Evolutionary conservation across 176 grass and related monocot species (phyloP).

Genomic region (Hordeum marinum): DNA sequence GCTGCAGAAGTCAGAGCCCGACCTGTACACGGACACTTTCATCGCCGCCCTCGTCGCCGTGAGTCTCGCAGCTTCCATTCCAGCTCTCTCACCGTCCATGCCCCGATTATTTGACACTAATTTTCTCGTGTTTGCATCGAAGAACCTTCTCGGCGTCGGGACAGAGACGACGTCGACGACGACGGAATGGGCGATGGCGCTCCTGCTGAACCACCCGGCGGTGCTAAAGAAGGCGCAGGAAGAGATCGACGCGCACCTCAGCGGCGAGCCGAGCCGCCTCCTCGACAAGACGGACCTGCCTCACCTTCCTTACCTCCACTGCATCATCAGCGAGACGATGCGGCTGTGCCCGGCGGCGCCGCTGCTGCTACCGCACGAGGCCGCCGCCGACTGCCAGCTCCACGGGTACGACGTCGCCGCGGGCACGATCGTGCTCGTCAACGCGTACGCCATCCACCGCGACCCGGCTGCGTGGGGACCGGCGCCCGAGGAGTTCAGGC

Average conservation of each 20-base stretch:
- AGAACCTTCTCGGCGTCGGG: constrained; percentile 17
- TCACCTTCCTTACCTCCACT: constrained; percentile 2
- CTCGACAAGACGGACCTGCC: neutral
- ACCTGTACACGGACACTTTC: constrained; percentile 35
- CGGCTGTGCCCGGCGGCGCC: neutral
- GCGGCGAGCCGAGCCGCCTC: constrained; percentile 3
- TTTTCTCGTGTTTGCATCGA: neutral
- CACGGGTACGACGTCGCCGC: neutral
- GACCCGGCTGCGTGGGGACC: neutral
- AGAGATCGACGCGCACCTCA: constrained; percentile 36
- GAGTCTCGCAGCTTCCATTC: neutral
- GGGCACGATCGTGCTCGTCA: constrained; percentile 10
- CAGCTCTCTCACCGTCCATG: neutral
- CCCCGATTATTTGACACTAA: neutral
- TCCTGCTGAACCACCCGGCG: constrained; percentile 54
- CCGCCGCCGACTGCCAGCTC: constrained; percentile 5
- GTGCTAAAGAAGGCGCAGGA: constrained; percentile 26
- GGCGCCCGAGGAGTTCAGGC: neutral
- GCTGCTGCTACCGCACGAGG: neutral
- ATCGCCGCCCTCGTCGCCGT: constrained; percentile 40
- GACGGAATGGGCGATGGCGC: constrained; percentile 49
- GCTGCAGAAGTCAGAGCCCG: constrained; percentile 33
- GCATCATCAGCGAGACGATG: neutral
- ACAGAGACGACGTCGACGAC: constrained; percentile 43
- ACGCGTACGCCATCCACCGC: neutral